Conservation (phyloP, 2,329 filamentous ascomycete genomes). For the Sporothrix pallida region DNA sequence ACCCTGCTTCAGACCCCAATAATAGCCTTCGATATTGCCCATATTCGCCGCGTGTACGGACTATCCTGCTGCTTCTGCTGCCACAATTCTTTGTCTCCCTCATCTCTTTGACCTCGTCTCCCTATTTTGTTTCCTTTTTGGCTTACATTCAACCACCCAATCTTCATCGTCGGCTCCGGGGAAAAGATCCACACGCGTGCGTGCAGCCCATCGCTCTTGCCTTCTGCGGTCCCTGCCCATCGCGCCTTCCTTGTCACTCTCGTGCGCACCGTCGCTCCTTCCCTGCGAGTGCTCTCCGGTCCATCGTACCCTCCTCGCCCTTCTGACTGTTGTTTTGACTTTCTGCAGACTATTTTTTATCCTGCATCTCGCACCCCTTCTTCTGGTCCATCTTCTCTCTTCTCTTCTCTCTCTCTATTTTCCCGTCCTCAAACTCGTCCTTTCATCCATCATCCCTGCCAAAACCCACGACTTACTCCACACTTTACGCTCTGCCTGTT, state of each 20-base stretch:
- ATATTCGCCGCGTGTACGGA: background rate
- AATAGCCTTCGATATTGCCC: conserved; percentile 3
- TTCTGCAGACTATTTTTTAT: background rate
- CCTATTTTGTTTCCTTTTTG: background rate
- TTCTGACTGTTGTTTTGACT: background rate
- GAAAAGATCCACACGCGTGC: conserved; percentile 1
- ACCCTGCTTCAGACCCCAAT: conserved; percentile 10
- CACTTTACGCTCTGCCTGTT: conserved; percentile 1
- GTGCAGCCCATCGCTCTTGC: conserved; percentile 12
- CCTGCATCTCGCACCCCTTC: too few relatives aligned
- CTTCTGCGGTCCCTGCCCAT: conserved; percentile 8
- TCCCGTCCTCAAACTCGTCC: background rate
- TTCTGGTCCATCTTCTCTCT: background rate
- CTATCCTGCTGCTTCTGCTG: background rate
- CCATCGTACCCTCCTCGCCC: background rate
- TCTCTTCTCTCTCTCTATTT: background rate
- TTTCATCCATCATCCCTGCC: conserved; percentile 14
- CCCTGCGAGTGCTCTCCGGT: background rate
- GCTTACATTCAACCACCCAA: conserved; percentile 4
- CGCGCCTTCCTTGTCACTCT: conserved; percentile 15
- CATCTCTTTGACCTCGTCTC: background rate
- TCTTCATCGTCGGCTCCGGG: conserved; percentile 3
- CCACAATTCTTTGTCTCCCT: background rate
- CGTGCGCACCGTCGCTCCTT: background rate
- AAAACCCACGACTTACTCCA: background rate